Evolutionary conservation across 2,329 filamentous ascomycete species (phyloP), one percentile per base, ranked within the genome.

Genomic region (Ophiostoma piceae): DNA sequence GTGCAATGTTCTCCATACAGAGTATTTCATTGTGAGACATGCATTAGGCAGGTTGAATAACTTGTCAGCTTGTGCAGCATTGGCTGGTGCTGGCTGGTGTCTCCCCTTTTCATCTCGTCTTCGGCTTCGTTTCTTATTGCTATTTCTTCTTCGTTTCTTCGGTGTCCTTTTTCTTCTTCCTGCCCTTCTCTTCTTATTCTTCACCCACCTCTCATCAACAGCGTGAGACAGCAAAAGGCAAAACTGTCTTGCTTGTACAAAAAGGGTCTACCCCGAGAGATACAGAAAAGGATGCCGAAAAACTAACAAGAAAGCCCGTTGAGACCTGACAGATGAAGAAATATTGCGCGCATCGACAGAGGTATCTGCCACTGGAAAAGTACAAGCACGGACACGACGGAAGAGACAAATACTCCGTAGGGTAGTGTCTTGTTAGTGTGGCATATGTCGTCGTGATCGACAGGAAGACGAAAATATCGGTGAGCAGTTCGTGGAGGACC

Each of bases 381-480:
- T 26, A 57, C 57, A 35, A 29, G 26, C 57, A 62, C 12, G 57
- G 57, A 32, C 57, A 62, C 57, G 57, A 62, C 57, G 57, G 26
- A 62, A 32, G 6, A 62, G 19, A 62, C 54, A 68, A 9, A 47
- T 65, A 32, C 16, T 54, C 41, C 60, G 60, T 47, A 29, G 41
- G 51, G 60, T 57, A 68, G 43, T 8, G 57, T 26, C 54, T 51
- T 22, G 26, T 65, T 43, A 62, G 67, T 51, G 39, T 26, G 26
- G 26, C 16, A 29, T 54, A 29, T 54, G 37, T 43, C 22, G 39
- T 67, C 22, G 39, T 67, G 66, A n/a, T 35, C 41, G 29, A 54
- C 26, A 67, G 9, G 9, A 62, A 43, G 16, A 65, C 51, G 39
- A 65, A 57, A 41, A 60, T 69, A 60, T 69, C 54, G 32, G 43